phyloP scores from a whole-genome alignment of 2,329 filamentous ascomycete species.

The Trichoderma simmonsii region DNA sequence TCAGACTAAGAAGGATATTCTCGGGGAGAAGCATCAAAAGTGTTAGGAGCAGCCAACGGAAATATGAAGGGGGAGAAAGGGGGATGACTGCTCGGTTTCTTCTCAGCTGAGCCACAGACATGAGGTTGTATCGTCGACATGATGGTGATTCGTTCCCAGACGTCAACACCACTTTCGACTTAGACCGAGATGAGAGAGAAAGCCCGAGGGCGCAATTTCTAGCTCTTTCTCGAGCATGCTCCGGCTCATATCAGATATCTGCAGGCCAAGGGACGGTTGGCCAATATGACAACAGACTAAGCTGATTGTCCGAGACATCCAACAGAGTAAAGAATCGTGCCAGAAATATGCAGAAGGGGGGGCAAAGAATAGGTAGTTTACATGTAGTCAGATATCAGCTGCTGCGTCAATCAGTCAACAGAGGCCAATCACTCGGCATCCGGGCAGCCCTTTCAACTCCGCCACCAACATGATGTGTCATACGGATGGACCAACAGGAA shows the following conservation, averaged over 20 bases:
- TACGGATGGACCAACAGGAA: constrained; percentile 11
- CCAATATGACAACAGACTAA: not conserved
- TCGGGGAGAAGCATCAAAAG: not conserved
- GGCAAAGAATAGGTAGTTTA: not conserved
- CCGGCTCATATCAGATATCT: not conserved
- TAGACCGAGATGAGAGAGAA: not conserved
- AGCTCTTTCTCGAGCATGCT: not conserved
- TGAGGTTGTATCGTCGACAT: not conserved
- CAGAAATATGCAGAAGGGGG: not conserved
- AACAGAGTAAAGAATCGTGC: not conserved
- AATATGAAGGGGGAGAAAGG: not conserved
- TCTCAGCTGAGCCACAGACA: constrained; percentile 12
- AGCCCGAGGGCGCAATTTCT: not conserved
- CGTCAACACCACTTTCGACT: not conserved
- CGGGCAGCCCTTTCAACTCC: not conserved
- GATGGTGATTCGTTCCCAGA: not conserved
- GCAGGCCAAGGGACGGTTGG: not conserved
- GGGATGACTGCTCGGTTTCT: not conserved
- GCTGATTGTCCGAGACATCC: not conserved
- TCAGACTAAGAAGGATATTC: not conserved
- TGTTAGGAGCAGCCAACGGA: not conserved
- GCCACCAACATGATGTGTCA: constrained; percentile 1
- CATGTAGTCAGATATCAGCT: constrained; percentile 6
- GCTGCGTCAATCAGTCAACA: not conserved
- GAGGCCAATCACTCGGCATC: constrained; percentile 9